Base-by-base conservation (phyloP, 2,329 filamentous ascomycete species). In the Neobulgaria alba region DNA sequence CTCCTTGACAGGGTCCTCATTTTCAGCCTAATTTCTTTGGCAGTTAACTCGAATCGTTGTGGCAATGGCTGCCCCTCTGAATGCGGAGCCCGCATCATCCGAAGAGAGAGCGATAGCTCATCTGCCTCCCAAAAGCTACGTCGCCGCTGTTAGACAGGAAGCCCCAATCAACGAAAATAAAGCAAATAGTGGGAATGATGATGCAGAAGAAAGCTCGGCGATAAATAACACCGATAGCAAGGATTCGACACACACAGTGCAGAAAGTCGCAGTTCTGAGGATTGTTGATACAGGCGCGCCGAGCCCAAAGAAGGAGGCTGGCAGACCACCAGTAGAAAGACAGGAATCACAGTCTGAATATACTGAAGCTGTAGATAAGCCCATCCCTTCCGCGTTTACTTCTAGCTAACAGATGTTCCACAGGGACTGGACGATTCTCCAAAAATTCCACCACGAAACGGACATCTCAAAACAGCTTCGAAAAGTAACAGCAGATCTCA, bases 101-200 rank as follows among this genome's bases (percentile, higher is more conserved):
- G 48, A 55, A 37, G 59, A 58, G 30, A 58, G 58, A 42, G 47
- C 57, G 44, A 52, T 58, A 39, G 43, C 57, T 19, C 41, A 59
- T 31, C 53, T 63, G 7, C 53, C 58, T 29, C 64, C 49, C 10
- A 67, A 65, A 46, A 63, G 60, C 18, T 66, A 65, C 42, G 62
- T 59, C 33, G 60, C 61, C 48, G 63, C 54, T 20, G 55, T 50
- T 3, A 52, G 59, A 39, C 47, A 55, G 36, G 43, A 44, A 14
- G 33, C 47, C 34, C 42, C 38, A 5, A 19, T 33, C n/a, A 34
- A 42, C 17, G 44, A 33, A 16, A 33, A 26, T 7, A 43, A 46
- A 21, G 26, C 9, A 30, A 5, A 35, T 5, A 38, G 47, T 38
- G 39, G 33, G 18, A 37, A 16, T 3, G 37, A 44, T 18, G 33